These are phyloP conservation scores for Penicillium samsonianum DNA, from an alignment of 495 filamentous ascomycete species.

Conservation along the genomic window DNA sequence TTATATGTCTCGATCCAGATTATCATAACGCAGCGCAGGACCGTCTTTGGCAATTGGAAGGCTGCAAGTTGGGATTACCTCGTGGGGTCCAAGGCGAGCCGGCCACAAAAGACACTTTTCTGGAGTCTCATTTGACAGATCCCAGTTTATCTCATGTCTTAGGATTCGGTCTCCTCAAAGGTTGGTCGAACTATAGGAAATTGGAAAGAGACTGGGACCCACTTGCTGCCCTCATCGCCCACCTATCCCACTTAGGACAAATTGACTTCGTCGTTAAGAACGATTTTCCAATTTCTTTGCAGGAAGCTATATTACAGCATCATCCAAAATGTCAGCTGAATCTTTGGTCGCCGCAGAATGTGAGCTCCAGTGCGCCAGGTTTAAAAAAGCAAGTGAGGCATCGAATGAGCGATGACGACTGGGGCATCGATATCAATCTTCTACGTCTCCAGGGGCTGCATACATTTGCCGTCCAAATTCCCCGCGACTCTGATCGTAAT, in stretches of 20 bases:
- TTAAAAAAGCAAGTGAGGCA: neutral
- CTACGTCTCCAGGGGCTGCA: neutral
- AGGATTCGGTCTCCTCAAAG: neutral
- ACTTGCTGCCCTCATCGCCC: neutral
- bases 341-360: neutral
- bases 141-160: neutral
- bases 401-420: neutral
- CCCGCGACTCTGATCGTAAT: neutral
- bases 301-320: neutral
- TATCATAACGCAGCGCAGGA: neutral
- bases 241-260: neutral
- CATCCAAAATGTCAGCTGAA: conserved; percentile 1
- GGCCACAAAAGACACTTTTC: conserved; percentile 2
- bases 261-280: conserved; percentile 9
- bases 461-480: neutral
- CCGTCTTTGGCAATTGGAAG: neutral
- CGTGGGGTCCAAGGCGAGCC: neutral
- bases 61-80: neutral
- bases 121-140: conserved; percentile 6
- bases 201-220: conserved; percentile 1
- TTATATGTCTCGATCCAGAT: neutral
- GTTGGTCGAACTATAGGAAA: neutral
- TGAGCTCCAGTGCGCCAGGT: neutral
- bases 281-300: conserved; percentile 18
- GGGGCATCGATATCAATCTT: conserved; percentile 3